Evolutionary conservation across 2,329 filamentous ascomycete species (phyloP).

Genomic region (Gyromitra esculenta): DNA sequence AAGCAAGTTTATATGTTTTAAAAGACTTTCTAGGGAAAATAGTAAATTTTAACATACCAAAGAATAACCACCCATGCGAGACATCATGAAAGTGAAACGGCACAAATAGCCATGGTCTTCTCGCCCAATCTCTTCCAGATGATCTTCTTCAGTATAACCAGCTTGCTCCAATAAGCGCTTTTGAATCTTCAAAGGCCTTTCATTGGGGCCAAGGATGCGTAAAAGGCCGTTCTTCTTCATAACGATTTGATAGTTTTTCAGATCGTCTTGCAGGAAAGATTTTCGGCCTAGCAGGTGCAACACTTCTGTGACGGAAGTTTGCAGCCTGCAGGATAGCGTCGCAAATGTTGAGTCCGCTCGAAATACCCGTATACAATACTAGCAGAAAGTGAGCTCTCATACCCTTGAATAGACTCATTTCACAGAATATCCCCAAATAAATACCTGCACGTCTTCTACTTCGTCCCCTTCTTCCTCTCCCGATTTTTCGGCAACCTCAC

Average conservation of each 20-base stretch:
- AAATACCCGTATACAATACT: slow-evolving; percentile 94
- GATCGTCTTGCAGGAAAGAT: slow-evolving; percentile 86
- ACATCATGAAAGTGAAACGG: slow-evolving; percentile 92
- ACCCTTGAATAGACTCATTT: not conserved
- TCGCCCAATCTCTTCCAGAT: slow-evolving; percentile 89
- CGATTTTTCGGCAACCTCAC: slow-evolving; percentile 25
- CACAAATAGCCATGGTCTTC: slow-evolving; percentile 98
- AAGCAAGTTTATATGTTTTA: not conserved
- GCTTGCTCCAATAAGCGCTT: slow-evolving; percentile 90
- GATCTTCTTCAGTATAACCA: slow-evolving; percentile 86
- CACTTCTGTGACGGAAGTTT: slow-evolving; percentile 85
- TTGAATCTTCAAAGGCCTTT: slow-evolving; percentile 89
- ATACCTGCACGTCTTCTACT: slow-evolving; percentile 54
- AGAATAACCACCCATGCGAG: slow-evolving; percentile 79
- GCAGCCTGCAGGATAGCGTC: slow-evolving; percentile 83
- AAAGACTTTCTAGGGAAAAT: not conserved
- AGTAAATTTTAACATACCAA: slow-evolving; percentile 53
- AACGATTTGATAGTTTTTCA: slow-evolving; percentile 95
- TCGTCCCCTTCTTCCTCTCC: slow-evolving; percentile 54
- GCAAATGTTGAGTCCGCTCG: slow-evolving; percentile 93
- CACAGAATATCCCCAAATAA: not conserved
- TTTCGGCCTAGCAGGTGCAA: slow-evolving; percentile 93
- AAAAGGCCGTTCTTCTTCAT: slow-evolving; percentile 92
- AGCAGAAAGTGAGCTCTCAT: slow-evolving; percentile 33
- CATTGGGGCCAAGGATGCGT: slow-evolving; percentile 78